phyloP scores from a whole-genome alignment of 148 eudicot species.

The Polygonum maritimum region DNA sequence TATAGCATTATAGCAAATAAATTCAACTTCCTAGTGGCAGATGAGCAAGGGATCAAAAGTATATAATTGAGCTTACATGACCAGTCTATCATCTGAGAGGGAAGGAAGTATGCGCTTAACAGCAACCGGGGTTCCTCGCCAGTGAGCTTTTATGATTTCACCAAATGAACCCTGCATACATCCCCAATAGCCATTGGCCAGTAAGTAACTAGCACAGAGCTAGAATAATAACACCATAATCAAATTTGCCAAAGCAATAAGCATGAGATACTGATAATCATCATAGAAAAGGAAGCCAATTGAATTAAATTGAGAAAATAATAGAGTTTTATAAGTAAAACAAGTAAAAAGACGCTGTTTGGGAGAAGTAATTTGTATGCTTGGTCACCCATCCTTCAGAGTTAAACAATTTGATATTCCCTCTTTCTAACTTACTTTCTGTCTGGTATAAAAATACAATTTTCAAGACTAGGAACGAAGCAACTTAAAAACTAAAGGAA shows the following conservation, averaged over 20 bases:
- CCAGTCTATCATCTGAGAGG: slow-evolving; percentile 93
- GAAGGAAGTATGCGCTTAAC: slow-evolving; percentile 96
- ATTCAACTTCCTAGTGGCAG: neutral
- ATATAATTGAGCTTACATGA: slow-evolving; percentile 52
- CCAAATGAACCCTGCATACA: slow-evolving; percentile 86
- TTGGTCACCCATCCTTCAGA: neutral
- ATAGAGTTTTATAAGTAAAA: neutral
- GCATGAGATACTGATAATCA: neutral
- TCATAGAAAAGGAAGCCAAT: neutral
- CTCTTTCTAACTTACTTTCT: neutral
- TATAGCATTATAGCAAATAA: neutral
- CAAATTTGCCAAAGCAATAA: neutral
- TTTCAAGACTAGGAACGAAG: neutral
- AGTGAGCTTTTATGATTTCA: slow-evolving; percentile 84
- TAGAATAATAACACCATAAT: neutral
- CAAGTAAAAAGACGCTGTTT: neutral
- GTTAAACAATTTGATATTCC: neutral
- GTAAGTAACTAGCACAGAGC: neutral
- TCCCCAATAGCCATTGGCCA: neutral
- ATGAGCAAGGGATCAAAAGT: neutral
- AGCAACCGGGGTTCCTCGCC: slow-evolving; percentile 99
- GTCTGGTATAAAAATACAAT: neutral
- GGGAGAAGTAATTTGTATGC: neutral
- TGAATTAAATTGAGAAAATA: neutral
- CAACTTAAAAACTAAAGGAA: neutral